These are phyloP conservation scores for Coccomyxa sp. DNA, from an alignment of 139 green algal species.

Conservation along the genomic window DNA sequence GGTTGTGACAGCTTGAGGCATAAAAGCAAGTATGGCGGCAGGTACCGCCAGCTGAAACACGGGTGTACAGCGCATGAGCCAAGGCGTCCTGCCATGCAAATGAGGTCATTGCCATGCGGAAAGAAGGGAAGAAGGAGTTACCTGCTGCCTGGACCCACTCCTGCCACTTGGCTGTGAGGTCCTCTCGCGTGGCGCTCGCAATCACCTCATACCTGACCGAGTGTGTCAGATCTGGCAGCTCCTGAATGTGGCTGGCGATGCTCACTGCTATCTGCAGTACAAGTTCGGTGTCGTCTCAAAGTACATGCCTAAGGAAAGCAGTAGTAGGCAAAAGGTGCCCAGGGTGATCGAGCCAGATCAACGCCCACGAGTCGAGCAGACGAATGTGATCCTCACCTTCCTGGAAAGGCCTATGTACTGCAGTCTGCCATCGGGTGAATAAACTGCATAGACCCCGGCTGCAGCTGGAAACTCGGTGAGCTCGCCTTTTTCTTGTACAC, in stretches of 20 bases:
- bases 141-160: constrained; percentile 69
- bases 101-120: background rate
- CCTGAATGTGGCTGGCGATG: constrained; percentile 58
- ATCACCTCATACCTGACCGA: constrained; percentile 50
- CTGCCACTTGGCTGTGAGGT: constrained; percentile 78
- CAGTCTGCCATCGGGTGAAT: constrained; percentile 38
- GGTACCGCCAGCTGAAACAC: too few species aligned
- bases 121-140: constrained; percentile 7
- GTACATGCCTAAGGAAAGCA: background rate
- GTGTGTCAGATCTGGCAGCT: constrained; percentile 64
- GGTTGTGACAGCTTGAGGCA: background rate
- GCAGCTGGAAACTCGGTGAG: constrained; percentile 12
- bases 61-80: too few species aligned
- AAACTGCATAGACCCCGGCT: constrained; percentile 73
- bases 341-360: background rate
- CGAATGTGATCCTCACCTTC: constrained; percentile 33
- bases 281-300: background rate
- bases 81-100: background rate
- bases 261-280: constrained; percentile 56
- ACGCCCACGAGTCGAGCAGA: background rate
- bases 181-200: constrained; percentile 49
- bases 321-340: background rate
- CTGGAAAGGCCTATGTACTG: constrained; percentile 72
- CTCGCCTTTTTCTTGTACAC: background rate
- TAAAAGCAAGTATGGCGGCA: too few species aligned